Evolutionary conservation across 176 grass and related monocot genomes (phyloP), one percentile per base, ranked within the genome.

Genomic region (Tuctoria greenei): DNA sequence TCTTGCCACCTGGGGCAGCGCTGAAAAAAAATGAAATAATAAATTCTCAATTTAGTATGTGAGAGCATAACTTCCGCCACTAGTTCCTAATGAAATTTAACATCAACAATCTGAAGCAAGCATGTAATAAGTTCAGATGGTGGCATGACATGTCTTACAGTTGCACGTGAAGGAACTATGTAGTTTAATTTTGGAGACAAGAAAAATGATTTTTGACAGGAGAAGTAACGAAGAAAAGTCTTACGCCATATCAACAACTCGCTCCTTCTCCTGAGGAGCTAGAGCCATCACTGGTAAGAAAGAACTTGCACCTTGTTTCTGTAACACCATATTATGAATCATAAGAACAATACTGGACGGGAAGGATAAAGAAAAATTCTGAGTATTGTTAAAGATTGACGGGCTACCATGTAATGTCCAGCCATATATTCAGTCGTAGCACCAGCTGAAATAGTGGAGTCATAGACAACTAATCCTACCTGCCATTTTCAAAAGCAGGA

Each of bases 231-330:
- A 59, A 79, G 78, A 21, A 57, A 81, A 89, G 3, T 2, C 11
- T 94, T 98, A 98, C 95, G 91, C 91, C 95, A 98, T 94, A 86
- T 98, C 95, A 82, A 98, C 88, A 79, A 94, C 62, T 72, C 88
- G 67, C 69, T 98, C 95, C 81, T 85, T 94, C 72, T 98, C 91
- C 65, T 98, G 95, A n/a, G 95, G 95, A 69, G 95, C 91, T 60
- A 94, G 95, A 37, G 91, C 95, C 89, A 98, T 98, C 70, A 98
- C 95, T 5, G 95, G 91, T 66, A 98, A 88, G 61, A 98, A 98
- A 8, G 95, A 98, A 92, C 87, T 94, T 45, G 95, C 91, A 62
- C 82, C 88, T 98, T 98, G 95, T 94, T 92, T 94, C 95, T 98
- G 75, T 66, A 20, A 35, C 5, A 75, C 2, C 5, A 46, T 47